These are phyloP conservation scores for Fusarium sacchari DNA, from an alignment of 2,329 filamentous ascomycete species.

Conservation along the genomic window DNA sequence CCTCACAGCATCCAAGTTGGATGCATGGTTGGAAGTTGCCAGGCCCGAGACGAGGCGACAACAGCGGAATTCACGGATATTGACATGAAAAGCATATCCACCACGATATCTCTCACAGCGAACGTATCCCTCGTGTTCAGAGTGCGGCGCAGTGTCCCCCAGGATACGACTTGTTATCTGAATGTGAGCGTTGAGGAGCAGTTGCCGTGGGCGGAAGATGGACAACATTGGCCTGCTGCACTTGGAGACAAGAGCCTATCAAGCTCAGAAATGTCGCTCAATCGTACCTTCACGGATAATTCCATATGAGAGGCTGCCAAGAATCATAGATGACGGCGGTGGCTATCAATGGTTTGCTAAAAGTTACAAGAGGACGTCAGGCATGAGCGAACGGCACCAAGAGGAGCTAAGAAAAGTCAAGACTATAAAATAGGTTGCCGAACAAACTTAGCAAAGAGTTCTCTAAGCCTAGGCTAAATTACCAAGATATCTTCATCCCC, in stretches of 20 bases:
- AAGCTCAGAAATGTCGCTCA: background rate
- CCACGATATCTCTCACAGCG: background rate
- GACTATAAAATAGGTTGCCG: fast-evolving
- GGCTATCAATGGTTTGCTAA: background rate
- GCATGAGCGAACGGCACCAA: too few relatives aligned
- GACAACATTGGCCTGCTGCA: background rate
- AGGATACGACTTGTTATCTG: background rate
- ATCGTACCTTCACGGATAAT: background rate
- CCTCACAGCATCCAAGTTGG: background rate
- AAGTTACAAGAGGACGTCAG: too few relatives aligned
- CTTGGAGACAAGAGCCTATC: background rate
- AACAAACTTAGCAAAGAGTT: fast-evolving
- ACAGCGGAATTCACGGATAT: background rate
- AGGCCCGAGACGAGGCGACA: background rate
- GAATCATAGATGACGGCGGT: fast-evolving
- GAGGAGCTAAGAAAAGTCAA: background rate
- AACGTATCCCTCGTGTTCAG: background rate
- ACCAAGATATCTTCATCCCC: background rate
- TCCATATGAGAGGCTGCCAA: background rate
- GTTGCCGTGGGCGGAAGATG: background rate
- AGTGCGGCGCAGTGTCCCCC: background rate
- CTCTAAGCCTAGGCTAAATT: background rate
- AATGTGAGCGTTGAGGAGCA: conserved; percentile 4
- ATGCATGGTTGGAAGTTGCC: background rate
- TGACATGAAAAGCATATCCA: background rate